Percentiles rank a stretch among this genome's conserved stretches.
These are phyloP conservation scores for Aspergillus haitiensis DNA, from an alignment of 495 filamentous ascomycete genomes.

Conservation along the genomic window DNA sequence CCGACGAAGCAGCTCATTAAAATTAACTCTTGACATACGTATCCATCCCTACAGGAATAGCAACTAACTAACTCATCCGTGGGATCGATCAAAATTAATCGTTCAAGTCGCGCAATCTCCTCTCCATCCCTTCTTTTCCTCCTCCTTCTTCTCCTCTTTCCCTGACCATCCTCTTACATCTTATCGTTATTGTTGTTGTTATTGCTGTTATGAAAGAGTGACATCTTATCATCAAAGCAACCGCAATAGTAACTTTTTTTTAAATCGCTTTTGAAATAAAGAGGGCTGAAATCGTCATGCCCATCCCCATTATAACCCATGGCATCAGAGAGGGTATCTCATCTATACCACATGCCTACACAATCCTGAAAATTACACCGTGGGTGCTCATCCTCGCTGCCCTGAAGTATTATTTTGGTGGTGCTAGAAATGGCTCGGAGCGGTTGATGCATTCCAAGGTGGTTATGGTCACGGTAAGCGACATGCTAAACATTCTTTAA, in stretches of 20 bases:
- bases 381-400: slow-evolving; percentile 60
- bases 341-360: slow-evolving; percentile 64
- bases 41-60: too few species aligned
- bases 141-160: neutral
- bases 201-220: neutral
- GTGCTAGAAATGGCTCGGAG: slow-evolving; percentile 73
- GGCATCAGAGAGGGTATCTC: slow-evolving; percentile 61
- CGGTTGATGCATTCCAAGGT: slow-evolving; percentile 90
- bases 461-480: slow-evolving; percentile 78
- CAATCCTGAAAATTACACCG: slow-evolving; percentile 58
- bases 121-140: slow-evolving; percentile 17
- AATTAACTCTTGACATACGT: too few species aligned
- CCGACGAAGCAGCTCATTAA: too few species aligned
- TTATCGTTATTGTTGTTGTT: neutral
- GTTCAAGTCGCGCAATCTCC: too few species aligned
- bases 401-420: slow-evolving; percentile 77
- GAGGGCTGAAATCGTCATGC: slow-evolving; percentile 56
- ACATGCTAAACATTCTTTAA: neutral
- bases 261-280: neutral
- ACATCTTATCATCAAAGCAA: too few species aligned
- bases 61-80: too few species aligned
- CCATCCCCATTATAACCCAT: slow-evolving; percentile 68
- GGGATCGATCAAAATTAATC: too few species aligned
- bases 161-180: neutral
- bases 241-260: neutral